These are phyloP conservation scores for Trifolium subterraneum DNA, from an alignment of 306 rosid genomes.

Conservation along the genomic window DNA sequence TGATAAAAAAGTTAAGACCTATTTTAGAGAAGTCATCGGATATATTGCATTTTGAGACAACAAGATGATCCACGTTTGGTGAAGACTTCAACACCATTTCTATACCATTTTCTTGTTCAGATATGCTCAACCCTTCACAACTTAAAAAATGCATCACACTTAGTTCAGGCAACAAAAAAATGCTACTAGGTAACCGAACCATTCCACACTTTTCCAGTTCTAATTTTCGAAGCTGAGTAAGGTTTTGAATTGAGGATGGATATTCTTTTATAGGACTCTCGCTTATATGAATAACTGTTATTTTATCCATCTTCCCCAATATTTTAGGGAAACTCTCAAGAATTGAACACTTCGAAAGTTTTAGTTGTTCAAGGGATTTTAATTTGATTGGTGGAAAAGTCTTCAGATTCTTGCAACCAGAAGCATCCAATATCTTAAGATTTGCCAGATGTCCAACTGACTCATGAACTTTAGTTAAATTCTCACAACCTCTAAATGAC, in stretches of 20 bases:
- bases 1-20: constrained; percentile 1
- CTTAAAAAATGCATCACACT: background rate
- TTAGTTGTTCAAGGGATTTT: background rate
- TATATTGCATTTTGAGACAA: background rate
- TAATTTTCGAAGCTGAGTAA: background rate
- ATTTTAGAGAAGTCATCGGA: background rate
- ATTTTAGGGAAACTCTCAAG: constrained; percentile 7
- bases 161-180: constrained; percentile 5
- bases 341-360: constrained; percentile 1
- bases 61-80: background rate
- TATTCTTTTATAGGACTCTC: background rate
- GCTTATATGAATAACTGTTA: background rate
- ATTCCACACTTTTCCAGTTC: constrained; percentile 11
- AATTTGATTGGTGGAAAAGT: background rate
- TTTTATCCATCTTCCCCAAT: constrained; percentile 13
- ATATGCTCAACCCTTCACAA: background rate
- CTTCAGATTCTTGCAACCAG: background rate
- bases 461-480: background rate
- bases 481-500: background rate
- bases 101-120: background rate
- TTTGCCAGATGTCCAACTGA: background rate
- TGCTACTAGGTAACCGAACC: constrained; percentile 21
- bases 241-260: constrained; percentile 2
- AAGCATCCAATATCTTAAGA: constrained; percentile 8
- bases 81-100: background rate